A percentile compares a stretch with the other conserved stretches of the same genome.
These are phyloP conservation scores for Epichloe sibirici DNA, from an alignment of 2,329 filamentous ascomycete species.

Conservation along the genomic window DNA sequence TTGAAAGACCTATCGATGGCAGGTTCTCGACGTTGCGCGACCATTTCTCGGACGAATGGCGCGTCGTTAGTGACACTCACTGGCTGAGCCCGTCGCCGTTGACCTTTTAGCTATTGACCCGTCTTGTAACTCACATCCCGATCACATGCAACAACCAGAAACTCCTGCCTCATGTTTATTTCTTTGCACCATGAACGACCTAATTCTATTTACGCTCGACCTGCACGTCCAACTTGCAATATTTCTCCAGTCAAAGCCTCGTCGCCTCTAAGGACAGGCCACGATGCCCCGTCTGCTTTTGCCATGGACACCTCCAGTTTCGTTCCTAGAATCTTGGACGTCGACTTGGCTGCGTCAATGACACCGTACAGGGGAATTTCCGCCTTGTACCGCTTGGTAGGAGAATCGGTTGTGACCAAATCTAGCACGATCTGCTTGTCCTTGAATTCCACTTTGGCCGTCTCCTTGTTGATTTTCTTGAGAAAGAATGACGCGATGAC, in stretches of 20 bases:
- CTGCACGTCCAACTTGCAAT: conserved; percentile 77
- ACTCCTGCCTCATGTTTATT: neutral
- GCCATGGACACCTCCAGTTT: conserved; percentile 72
- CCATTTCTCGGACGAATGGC: neutral
- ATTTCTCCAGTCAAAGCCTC: conserved; percentile 62
- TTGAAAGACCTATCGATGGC: neutral
- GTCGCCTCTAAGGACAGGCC: conserved; percentile 74
- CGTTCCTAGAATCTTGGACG: conserved; percentile 73
- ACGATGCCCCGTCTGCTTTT: conserved; percentile 63
- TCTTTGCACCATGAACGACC: neutral
- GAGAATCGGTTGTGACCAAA: conserved; percentile 69
- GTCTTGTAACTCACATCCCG: neutral
- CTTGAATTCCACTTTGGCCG: conserved; percentile 59
- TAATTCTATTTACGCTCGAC: conserved; percentile 16
- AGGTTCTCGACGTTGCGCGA: neutral
- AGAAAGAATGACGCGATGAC: conserved; percentile 90
- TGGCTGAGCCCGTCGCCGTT: neutral
- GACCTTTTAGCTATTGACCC: neutral
- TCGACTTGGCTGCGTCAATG: conserved; percentile 65
- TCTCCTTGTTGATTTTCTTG: conserved; percentile 88
- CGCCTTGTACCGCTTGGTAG: conserved; percentile 64
- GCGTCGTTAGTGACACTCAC: too few species aligned
- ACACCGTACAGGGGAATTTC: conserved; percentile 62
- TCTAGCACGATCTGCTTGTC: conserved; percentile 58
- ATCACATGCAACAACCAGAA: conserved; percentile 1